Conservation (phyloP, 2,329 filamentous ascomycete genomes). For the Purpureocillium takamizusanense region DNA sequence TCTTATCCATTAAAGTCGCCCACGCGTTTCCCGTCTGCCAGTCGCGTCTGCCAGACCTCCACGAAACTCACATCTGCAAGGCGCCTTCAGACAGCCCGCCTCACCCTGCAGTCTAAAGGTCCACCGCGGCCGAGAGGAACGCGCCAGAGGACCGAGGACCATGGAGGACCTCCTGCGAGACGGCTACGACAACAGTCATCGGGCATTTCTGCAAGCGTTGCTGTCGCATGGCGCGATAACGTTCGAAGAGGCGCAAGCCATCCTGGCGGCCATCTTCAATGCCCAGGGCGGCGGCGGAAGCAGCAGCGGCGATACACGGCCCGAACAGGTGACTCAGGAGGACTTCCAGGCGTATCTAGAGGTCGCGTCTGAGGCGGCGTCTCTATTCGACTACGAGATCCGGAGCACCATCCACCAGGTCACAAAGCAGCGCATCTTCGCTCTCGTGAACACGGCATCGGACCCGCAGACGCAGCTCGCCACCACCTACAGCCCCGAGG, state of each 20-base stretch:
- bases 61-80: too few species aligned
- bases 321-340: constrained; percentile 57
- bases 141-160: neutral
- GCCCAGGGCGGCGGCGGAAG: constrained; percentile 31
- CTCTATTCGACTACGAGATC: constrained; percentile 81
- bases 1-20: too few species aligned
- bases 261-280: constrained; percentile 69
- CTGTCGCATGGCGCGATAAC: constrained; percentile 72
- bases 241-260: constrained; percentile 58
- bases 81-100: too few species aligned
- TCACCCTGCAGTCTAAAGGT: too few species aligned
- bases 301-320: constrained; percentile 29
- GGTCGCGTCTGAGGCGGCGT: constrained; percentile 62
- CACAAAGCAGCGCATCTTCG: constrained; percentile 60
- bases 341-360: constrained; percentile 62
- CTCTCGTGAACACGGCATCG: constrained; percentile 79
- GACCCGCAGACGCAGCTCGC: constrained; percentile 82
- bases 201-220: constrained; percentile 86
- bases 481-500: constrained; percentile 70
- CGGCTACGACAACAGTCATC: constrained; percentile 55
- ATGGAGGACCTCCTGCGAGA: constrained; percentile 20
- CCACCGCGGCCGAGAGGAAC: too few species aligned
- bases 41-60: too few species aligned
- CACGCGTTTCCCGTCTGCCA: too few species aligned
- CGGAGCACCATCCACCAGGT: constrained; percentile 63